These are phyloP conservation scores for Sophora flavescens DNA, from an alignment of 306 rosid genomes.

Conservation along the genomic window DNA sequence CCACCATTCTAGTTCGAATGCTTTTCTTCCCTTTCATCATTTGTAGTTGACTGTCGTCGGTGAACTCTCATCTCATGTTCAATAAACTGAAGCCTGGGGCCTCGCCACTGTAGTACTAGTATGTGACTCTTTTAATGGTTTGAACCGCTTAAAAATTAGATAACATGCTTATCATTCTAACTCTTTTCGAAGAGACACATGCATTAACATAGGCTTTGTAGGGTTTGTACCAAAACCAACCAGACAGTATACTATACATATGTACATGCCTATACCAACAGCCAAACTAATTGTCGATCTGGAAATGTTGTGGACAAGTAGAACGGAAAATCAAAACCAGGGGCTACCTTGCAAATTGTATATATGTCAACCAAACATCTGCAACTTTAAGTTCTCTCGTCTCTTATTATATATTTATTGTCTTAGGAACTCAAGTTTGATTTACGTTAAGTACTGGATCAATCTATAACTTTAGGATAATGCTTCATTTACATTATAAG, in stretches of 20 bases:
- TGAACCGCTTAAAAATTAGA: slow-evolving; percentile 1
- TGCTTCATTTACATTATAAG: no score
- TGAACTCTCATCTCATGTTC: not conserved
- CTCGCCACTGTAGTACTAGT: not conserved
- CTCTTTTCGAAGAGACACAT: slow-evolving; percentile 40
- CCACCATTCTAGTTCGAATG: slow-evolving; percentile 35
- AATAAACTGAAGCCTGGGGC: slow-evolving; percentile 23
- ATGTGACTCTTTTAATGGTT: not conserved
- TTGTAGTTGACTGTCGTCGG: slow-evolving; percentile 45
- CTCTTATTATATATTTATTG: not conserved
- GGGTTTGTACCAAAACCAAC: slow-evolving; percentile 57
- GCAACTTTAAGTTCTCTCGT: slow-evolving; percentile 2
- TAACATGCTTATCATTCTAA: slow-evolving; percentile 9
- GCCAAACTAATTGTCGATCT: slow-evolving; percentile 31
- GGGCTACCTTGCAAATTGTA: not conserved
- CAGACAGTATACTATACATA: slow-evolving; percentile 41
- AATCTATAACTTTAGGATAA: not conserved
- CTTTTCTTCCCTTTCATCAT: slow-evolving; percentile 13
- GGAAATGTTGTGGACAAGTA: slow-evolving; percentile 2
- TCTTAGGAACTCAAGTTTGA: not conserved
- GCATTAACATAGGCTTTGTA: slow-evolving; percentile 34
- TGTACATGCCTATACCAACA: slow-evolving; percentile 36
- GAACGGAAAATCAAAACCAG: not conserved
- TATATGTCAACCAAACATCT: not conserved
- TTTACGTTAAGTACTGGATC: not conserved